phyloP scores from a whole-genome alignment of 148 eudicot genomes.

The Rhododendron molle region DNA sequence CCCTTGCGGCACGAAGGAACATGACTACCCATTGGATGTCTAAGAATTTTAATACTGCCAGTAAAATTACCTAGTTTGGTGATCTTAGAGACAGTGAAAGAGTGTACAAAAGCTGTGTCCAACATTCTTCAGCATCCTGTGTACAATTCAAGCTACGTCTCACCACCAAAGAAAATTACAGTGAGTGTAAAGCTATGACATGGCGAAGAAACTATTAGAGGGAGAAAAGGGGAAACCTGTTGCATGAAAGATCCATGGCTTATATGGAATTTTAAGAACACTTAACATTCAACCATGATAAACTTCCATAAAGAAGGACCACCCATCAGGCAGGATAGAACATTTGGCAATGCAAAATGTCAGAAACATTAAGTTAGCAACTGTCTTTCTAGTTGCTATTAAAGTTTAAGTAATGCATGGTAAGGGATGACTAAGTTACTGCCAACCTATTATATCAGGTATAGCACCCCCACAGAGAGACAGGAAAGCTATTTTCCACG shows the following conservation, averaged over 20 bases:
- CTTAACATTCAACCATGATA: not conserved
- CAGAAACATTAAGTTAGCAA: no score
- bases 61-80: slow-evolving; percentile 51
- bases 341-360: not conserved
- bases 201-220: not conserved
- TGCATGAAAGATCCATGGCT: slow-evolving; percentile 75
- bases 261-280: not conserved
- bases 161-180: not conserved
- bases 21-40: not conserved
- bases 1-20: no score
- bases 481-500: not conserved
- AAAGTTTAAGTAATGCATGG: not conserved
- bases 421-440: not conserved
- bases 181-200: not conserved
- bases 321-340: not conserved
- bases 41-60: not conserved
- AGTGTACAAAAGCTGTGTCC: slow-evolving; percentile 88
- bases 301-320: not conserved
- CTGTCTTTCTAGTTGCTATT: not conserved
- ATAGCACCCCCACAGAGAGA: not conserved
- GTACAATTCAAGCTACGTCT: slow-evolving; percentile 3
- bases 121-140: slow-evolving; percentile 99
- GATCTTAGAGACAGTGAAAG: slow-evolving; percentile 73
- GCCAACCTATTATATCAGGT: not conserved
- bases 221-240: slow-evolving; percentile 43